phyloP scores from a whole-genome alignment of 139 green algal genomes.

The Volvox africanus region DNA sequence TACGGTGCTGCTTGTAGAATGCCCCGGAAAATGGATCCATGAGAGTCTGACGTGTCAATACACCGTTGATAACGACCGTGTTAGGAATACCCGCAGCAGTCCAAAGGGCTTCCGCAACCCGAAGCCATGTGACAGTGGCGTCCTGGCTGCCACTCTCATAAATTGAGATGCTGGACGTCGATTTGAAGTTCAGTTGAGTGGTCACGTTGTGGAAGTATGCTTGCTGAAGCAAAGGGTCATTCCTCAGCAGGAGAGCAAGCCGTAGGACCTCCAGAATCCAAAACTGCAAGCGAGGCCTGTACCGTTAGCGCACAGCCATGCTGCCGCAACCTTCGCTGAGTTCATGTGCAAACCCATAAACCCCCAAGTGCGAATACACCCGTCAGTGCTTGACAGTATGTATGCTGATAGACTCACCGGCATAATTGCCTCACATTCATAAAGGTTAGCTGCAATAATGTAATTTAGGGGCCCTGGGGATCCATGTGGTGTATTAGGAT shows the following conservation, averaged over 20 bases:
- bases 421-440: slow-evolving; percentile 25
- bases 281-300: background rate
- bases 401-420: background rate
- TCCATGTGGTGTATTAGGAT: background rate
- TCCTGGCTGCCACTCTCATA: slow-evolving; percentile 18
- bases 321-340: background rate
- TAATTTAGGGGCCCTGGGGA: background rate
- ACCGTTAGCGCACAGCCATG: background rate
- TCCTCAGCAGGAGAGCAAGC: background rate
- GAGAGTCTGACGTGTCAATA: slow-evolving; percentile 14
- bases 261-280: slow-evolving; percentile 26
- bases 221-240: background rate
- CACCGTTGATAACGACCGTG: background rate
- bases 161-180: background rate
- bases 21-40: slow-evolving; percentile 6
- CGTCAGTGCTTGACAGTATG: background rate
- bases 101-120: slow-evolving; percentile 13
- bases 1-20: slow-evolving; percentile 31
- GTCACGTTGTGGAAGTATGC: slow-evolving; percentile 9
- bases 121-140: background rate
- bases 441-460: slow-evolving; percentile 23
- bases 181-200: background rate
- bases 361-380: background rate
- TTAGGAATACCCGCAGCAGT: slow-evolving; percentile 5
- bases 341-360: background rate